Base-by-base conservation (phyloP, 2,329 filamentous ascomycete species). In the Fusarium anguioides region DNA sequence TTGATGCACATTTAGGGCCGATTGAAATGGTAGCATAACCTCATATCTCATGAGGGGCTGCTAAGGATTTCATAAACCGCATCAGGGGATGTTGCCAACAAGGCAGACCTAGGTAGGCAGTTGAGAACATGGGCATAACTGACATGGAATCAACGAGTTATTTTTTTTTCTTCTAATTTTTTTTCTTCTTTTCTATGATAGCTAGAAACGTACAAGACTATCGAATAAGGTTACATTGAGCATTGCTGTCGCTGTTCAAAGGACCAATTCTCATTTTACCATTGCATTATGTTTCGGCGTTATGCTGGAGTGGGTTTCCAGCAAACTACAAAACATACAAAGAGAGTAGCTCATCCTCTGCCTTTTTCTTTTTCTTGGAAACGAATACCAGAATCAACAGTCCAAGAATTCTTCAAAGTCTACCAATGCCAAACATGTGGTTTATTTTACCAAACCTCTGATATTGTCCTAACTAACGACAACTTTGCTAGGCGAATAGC, bases 201-300 rank as follows among this genome's bases (percentile, higher is more conserved):
- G n/a, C 15, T 17, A n/a, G 9, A 2, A n/a, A n/a, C n/a, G 31
- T 5, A 3, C 4, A 14, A 8, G 15, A 17, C n/a, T n/a, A n/a
- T 33, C 15, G 12, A 7, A n/a, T n/a, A 33, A 8, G 15, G 31
- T 17, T 33, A 9, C 15, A 17, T n/a, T 33, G 31, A 17, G 17
- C 18, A n/a, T 26, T 10, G 20, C 24, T 23, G 8, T 11, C 7
- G 6, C 17, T 11, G 17, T 27, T 21, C 12, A 15, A 23, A 27
- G 40, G 20, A 8, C 12, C 17, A 4, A 31, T 53, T 21, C 17
- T 7, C 20, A 15, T 17, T 29, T 31, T 11, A 14, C 24, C 37
- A 5, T 35, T n/a, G 40, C 60, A 60, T 73, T 72, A 72, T 73
- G 69, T 41, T 71, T 69, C 33, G 20, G 26, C 53, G 69, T 73